Conservation (phyloP, 352 stramenopile genomes). For the Pythium scleroteichum region DNA sequence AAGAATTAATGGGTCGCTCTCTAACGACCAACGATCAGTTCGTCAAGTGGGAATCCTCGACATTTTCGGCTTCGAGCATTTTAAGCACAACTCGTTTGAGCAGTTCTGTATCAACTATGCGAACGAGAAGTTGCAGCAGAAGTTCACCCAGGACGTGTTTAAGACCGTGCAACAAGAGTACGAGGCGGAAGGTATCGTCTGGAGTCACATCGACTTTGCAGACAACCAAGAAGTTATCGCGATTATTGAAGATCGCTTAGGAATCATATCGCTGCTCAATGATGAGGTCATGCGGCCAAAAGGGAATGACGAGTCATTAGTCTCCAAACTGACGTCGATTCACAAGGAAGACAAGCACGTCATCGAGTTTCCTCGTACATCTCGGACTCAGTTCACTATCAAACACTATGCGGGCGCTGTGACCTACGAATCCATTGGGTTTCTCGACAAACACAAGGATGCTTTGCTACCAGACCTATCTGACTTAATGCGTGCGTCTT, state of each 20-base stretch:
- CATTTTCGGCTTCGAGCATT: conserved; percentile 96
- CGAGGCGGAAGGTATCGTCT: conserved; percentile 89
- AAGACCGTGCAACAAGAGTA: conserved; percentile 91
- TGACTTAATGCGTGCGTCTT: conserved; percentile 71
- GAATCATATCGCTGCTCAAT: conserved; percentile 89
- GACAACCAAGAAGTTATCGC: conserved; percentile 90
- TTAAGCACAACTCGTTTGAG: conserved; percentile 94
- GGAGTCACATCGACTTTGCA: conserved; percentile 92
- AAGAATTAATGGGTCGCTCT: conserved; percentile 76
- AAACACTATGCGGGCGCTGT: conserved; percentile 94
- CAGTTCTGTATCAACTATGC: conserved; percentile 94
- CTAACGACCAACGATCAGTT: conserved; percentile 53
- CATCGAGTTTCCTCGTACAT: conserved; percentile 79
- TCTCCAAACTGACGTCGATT: conserved; percentile 74
- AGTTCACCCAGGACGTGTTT: conserved; percentile 91
- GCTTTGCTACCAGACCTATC: conserved; percentile 93
- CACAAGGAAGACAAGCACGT: conserved; percentile 78
- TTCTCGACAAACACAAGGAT: conserved; percentile 96
- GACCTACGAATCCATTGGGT: conserved; percentile 90
- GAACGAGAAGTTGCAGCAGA: conserved; percentile 93
- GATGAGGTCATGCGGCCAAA: conserved; percentile 88
- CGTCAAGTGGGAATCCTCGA: conserved; percentile 90
- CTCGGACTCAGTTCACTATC: conserved; percentile 89
- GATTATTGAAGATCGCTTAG: conserved; percentile 86
- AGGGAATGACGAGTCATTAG: conserved; percentile 81